phyloP scores from a whole-genome alignment of 345 rosid species.

The Hibiscus mutabilis region DNA sequence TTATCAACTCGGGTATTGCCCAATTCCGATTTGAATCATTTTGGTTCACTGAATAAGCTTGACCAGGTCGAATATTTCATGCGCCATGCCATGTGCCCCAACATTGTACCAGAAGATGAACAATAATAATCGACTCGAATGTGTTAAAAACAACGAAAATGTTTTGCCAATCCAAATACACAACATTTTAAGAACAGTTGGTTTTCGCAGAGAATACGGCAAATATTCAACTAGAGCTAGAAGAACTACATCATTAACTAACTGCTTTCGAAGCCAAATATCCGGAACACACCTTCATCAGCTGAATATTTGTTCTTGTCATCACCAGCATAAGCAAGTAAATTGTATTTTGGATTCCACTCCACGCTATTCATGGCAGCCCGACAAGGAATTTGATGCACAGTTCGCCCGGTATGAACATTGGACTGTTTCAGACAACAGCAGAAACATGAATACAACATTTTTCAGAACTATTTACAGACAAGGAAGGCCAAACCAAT shows the following conservation, averaged over 20 bases:
- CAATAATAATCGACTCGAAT: too few species aligned
- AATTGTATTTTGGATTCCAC: conserved; percentile 91
- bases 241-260: not conserved
- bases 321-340: conserved; percentile 96
- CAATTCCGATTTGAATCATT: too few species aligned
- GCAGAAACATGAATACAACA: conserved; percentile 49
- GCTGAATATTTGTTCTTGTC: conserved; percentile 89
- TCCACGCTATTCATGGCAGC: conserved; percentile 98
- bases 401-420: conserved; percentile 75
- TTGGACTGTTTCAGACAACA: conserved; percentile 56
- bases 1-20: too few species aligned
- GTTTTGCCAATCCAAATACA: too few species aligned
- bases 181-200: not conserved
- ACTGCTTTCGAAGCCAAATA: conserved; percentile 78
- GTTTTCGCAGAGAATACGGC: not conserved
- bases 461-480: not conserved
- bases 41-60: too few species aligned
- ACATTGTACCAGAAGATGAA: too few species aligned
- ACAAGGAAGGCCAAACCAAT: not conserved
- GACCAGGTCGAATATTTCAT: too few species aligned
- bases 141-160: too few species aligned
- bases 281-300: conserved; percentile 90
- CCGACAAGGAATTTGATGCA: conserved; percentile 88
- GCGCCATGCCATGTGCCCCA: too few species aligned
- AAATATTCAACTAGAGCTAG: not conserved